Conservation (phyloP, 192 early-diverging fungal genomes). For the Podila verticillata region DNA sequence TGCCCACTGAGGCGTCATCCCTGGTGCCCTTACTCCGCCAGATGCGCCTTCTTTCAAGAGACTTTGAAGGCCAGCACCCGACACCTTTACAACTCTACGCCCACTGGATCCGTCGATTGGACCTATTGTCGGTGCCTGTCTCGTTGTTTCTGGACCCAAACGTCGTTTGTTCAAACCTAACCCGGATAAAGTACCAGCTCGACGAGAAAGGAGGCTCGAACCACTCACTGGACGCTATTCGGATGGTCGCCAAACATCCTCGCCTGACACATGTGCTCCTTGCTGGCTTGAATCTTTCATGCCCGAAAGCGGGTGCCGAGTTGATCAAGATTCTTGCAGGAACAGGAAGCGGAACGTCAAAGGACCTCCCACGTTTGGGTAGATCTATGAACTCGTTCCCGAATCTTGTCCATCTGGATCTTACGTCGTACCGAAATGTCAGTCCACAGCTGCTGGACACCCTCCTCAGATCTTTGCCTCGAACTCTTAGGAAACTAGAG, state of each 20-base stretch:
- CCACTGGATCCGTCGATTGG: neutral
- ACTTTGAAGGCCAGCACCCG: neutral
- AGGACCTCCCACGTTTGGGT: neutral
- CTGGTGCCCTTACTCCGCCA: neutral
- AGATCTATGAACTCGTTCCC: neutral
- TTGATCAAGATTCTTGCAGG: neutral
- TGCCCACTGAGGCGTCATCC: neutral
- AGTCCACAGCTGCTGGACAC: conserved; percentile 3
- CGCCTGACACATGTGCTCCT: neutral
- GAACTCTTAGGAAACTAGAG: neutral
- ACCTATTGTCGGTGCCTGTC: neutral
- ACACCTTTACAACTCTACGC: neutral
- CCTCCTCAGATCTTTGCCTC: neutral
- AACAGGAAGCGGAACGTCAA: neutral
- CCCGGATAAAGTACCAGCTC: neutral
- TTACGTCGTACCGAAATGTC: neutral
- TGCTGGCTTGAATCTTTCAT: neutral
- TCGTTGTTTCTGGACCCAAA: neutral
- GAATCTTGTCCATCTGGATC: neutral
- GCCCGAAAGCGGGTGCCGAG: neutral
- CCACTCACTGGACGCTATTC: neutral
- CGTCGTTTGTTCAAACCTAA: neutral
- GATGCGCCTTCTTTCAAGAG: conserved; percentile 1
- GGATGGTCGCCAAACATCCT: neutral
- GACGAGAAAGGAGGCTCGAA: neutral